Base-by-base conservation (phyloP, 345 rosid genomes). In the Draba incana region DNA sequence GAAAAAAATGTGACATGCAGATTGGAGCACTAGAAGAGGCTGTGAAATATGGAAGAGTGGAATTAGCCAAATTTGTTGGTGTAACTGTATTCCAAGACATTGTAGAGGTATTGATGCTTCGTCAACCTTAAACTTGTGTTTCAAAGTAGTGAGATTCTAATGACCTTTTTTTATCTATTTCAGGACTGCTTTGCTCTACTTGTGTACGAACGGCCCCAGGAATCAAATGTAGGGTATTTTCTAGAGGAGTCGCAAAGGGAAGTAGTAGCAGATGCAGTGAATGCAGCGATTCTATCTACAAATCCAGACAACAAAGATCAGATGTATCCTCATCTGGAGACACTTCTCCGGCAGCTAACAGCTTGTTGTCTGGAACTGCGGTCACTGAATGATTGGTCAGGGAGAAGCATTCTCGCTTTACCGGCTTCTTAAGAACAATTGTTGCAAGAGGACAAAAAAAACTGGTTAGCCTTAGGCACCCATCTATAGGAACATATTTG, bases 121-220 rank as follows among this genome's bases (percentile, higher is more conserved):
- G 37, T 11, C 49, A 63, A 63, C 57, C 47, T 15, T 23, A 33
- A 13, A 52, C 48, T 3, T 55, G 2, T 38, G 9, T 57, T 37
- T 48, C n/a, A 2, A 37, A 45, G 57, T 20, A 35, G 35, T 35
- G 56, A 54, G 16, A 62, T 15, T 33, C 0, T 23, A 12, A 13
- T 44, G 8, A 10, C 20, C 50, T 31, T 57, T 31, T 50, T 46
- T 48, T 12, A 39, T 54, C 38, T 46, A 4, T 57, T 30, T 31
- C 51, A 93, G 98, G 92, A 93, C 16, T 93, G 94, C 49, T 88
- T 82, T 76, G 86, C 96, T 35, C 71, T 90, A 75, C 87, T 93
- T 69, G 97, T 95, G 3, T 90, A 84, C n/a, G 94, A 84, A 69
- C 78, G 64, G 1, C 97, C 96, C 1, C 71, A 76, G 30, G 81